Evolutionary conservation across 345 rosid genomes (phyloP).

Genomic region (Alliaria petiolata): DNA sequence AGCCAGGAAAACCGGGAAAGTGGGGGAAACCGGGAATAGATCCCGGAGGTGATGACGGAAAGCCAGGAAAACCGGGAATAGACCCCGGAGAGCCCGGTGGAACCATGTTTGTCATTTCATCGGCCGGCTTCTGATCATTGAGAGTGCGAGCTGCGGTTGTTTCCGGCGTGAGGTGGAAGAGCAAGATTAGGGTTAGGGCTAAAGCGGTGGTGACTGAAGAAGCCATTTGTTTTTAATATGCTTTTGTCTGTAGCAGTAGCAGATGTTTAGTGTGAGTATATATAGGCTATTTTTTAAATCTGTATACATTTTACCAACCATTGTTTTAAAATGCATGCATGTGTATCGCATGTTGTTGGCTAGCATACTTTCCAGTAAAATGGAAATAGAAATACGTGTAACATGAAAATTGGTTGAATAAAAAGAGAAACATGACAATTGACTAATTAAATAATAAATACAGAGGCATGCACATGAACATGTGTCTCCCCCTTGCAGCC

Average conservation of each 20-base stretch:
- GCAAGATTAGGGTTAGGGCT: conserved; percentile 16
- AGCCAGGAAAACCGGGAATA: too few relatives aligned
- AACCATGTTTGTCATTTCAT: too few relatives aligned
- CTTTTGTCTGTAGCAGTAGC: not conserved
- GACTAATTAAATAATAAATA: not conserved
- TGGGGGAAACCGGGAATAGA: too few relatives aligned
- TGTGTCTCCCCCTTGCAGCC: conserved; percentile 23
- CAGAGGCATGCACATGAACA: conserved; percentile 25
- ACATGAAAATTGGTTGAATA: conserved; percentile 14
- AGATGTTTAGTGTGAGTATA: too few relatives aligned
- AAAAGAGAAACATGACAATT: not conserved
- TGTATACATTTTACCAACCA: too few relatives aligned
- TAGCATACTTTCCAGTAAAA: conserved; percentile 1
- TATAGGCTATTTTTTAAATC: not conserved
- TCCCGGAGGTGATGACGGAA: too few relatives aligned
- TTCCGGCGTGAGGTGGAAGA: conserved; percentile 18
- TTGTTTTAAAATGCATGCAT: conserved; percentile 12
- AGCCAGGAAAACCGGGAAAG: too few relatives aligned
- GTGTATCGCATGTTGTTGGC: conserved; percentile 24
- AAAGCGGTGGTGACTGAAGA: conserved; percentile 5
- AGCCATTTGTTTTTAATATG: not conserved
- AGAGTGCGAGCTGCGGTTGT: conserved; percentile 16
- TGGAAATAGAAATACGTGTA: not conserved
- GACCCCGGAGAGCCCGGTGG: too few relatives aligned
- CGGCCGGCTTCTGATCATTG: conserved; percentile 9